Percentiles rank a stretch among this genome's conserved stretches.
These are phyloP conservation scores for Gliomastix tumulicola DNA, from an alignment of 2,329 filamentous ascomycete species.

Conservation along the genomic window DNA sequence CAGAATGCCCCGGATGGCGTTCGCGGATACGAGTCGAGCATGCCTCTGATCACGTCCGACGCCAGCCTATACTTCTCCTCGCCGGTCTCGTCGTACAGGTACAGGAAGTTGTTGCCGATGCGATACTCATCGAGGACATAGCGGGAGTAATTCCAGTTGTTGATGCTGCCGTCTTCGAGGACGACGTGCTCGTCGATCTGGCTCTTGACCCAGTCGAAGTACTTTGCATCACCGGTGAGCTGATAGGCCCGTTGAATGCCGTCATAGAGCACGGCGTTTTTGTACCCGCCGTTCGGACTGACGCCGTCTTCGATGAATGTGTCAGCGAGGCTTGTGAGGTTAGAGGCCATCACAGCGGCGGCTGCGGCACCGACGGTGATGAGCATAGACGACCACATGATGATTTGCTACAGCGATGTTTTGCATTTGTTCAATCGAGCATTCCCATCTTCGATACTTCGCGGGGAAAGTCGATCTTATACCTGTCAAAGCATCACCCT, in stretches of 20 bases:
- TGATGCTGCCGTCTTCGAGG: slow-evolving; percentile 34
- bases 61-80: slow-evolving; percentile 39
- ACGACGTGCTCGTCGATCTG: slow-evolving; percentile 39
- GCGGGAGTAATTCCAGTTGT: slow-evolving; percentile 33
- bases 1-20: slow-evolving; percentile 44
- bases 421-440: no score
- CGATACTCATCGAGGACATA: slow-evolving; percentile 44
- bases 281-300: slow-evolving; percentile 31
- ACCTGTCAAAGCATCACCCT: no score
- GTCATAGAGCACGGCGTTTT: slow-evolving; percentile 35
- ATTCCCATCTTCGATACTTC: no score
- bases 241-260: slow-evolving; percentile 38
- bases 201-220: slow-evolving; percentile 31
- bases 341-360: no score
- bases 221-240: slow-evolving; percentile 28
- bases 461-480: no score
- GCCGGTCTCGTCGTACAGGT: slow-evolving; percentile 33
- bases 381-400: no score
- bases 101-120: slow-evolving; percentile 42
- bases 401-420: no score
- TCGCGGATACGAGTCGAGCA: slow-evolving; percentile 34
- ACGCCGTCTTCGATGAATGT: slow-evolving; percentile 35
- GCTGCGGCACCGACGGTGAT: no score
- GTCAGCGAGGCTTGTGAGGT: slow-evolving; percentile 30
- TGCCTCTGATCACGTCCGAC: slow-evolving; percentile 30